Percentiles rank a stretch among this genome's conserved stretches.
Conservation (phyloP, 768 basidiomycete genomes). For the Lactarius akahatsu region DNA sequence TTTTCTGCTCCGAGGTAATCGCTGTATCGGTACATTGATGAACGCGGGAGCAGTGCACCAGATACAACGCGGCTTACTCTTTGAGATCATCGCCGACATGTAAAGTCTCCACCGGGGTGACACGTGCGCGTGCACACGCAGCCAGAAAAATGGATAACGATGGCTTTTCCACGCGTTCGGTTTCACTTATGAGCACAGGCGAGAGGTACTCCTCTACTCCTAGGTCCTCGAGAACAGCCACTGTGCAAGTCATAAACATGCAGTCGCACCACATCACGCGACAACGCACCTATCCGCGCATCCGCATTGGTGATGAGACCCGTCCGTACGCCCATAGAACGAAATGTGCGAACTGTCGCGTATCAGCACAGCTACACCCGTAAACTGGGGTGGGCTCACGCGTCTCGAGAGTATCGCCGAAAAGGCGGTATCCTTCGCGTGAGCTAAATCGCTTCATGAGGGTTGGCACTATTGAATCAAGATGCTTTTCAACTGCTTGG, state of each 20-base stretch:
- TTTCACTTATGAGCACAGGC: slow-evolving; percentile 68
- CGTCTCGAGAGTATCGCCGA: slow-evolving; percentile 49
- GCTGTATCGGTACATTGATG: slow-evolving; percentile 37
- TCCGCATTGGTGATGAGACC: slow-evolving; percentile 75
- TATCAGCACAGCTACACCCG: slow-evolving; percentile 2
- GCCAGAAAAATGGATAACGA: slow-evolving; percentile 54
- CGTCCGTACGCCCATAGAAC: slow-evolving; percentile 46
- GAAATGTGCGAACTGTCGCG: slow-evolving; percentile 46
- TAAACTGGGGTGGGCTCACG: slow-evolving; percentile 39
- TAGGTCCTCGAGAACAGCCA: slow-evolving; percentile 57
- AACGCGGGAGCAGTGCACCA: not conserved
- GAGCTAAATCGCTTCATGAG: slow-evolving; percentile 72
- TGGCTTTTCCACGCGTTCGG: slow-evolving; percentile 70
- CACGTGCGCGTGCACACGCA: slow-evolving; percentile 39
- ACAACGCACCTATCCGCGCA: slow-evolving; percentile 59
- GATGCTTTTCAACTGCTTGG: slow-evolving; percentile 50
- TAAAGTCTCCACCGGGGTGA: slow-evolving; percentile 45
- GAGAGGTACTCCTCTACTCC: slow-evolving; percentile 48
- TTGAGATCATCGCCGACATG: slow-evolving; percentile 77
- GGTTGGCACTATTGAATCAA: slow-evolving; percentile 55
- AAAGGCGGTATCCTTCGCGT: slow-evolving; percentile 63
- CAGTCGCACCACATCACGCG: not conserved
- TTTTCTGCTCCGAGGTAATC: slow-evolving; percentile 62
- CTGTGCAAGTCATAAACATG: slow-evolving; percentile 30
- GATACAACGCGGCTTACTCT: slow-evolving; percentile 43